Percentiles rank a stretch among this genome's conserved stretches.
phyloP scores from a whole-genome alignment of 2,329 filamentous ascomycete species.

The Hymenoscyphus linearis region DNA sequence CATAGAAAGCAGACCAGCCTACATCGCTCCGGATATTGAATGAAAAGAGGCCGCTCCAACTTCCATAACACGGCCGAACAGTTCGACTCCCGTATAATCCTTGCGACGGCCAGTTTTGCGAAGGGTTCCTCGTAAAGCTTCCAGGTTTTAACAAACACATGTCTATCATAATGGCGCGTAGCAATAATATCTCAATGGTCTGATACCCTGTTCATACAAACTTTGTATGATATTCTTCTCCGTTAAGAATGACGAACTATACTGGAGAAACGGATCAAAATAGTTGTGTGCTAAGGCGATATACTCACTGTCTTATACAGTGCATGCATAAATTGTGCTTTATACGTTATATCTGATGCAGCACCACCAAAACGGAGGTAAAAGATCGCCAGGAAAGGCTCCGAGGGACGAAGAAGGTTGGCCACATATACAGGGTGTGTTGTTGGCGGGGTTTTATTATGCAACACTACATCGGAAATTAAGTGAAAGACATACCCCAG shows the following conservation, averaged over 20 bases:
- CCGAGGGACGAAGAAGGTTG: not conserved
- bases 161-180: not conserved
- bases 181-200: not conserved
- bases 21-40: not conserved
- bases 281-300: not conserved
- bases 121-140: not conserved
- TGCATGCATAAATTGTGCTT: conserved; percentile 15
- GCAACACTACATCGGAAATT: conserved; percentile 10
- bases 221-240: conserved; percentile 4
- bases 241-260: not conserved
- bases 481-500: conserved; percentile 1
- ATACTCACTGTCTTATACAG: conserved; percentile 9
- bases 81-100: not conserved
- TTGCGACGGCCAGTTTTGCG: not conserved
- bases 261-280: not conserved
- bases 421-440: not conserved
- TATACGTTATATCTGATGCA: conserved; percentile 11
- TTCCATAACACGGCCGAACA: conserved; percentile 3
- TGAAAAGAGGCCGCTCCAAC: not conserved
- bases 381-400: conserved; percentile 9
- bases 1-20: not conserved
- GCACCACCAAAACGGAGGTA: conserved; percentile 6
- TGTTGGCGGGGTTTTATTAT: conserved; percentile 7
- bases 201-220: not conserved
- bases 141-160: not conserved